Conservation (phyloP, 805 yeast genomes). For the Danielozyma ontarioensis region DNA sequence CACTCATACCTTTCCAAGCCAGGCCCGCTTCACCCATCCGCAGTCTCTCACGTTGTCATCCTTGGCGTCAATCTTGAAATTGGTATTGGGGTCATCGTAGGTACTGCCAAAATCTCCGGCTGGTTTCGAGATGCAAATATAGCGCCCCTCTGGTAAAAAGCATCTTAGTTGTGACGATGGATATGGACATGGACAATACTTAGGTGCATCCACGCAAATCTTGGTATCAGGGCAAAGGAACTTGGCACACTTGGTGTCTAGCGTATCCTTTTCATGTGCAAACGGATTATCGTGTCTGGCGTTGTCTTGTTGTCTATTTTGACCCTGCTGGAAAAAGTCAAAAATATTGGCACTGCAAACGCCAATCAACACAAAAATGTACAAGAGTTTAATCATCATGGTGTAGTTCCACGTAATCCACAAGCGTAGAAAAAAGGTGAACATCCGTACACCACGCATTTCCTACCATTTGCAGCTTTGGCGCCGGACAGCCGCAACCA, state of each 20-base stretch:
- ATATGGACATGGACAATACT: constrained; percentile 87
- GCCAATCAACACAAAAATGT: constrained; percentile 1
- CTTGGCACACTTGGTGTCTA: constrained; percentile 46
- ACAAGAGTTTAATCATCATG: constrained; percentile 3
- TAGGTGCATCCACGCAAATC: constrained; percentile 62
- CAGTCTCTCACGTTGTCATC: constrained; percentile 65
- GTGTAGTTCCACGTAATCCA: too few species aligned
- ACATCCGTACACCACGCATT: too few species aligned
- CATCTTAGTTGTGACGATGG: constrained; percentile 85
- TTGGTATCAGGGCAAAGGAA: constrained; percentile 83
- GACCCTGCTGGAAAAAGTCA: constrained; percentile 10
- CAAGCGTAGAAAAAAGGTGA: too few species aligned
- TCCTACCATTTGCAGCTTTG: too few species aligned
- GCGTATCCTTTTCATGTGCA: constrained; percentile 33
- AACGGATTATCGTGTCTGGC: background rate
- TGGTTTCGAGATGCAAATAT: constrained; percentile 81
- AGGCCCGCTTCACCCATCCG: constrained; percentile 76
- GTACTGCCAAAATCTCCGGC: constrained; percentile 34
- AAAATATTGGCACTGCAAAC: constrained; percentile 9
- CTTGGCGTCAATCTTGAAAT: constrained; percentile 44
- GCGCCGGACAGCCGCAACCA: too few species aligned
- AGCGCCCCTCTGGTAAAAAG: constrained; percentile 61
- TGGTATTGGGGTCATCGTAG: constrained; percentile 38
- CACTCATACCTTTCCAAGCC: constrained; percentile 43
- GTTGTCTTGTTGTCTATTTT: constrained; percentile 5